Conservation (phyloP, 441 rosid species). For the Pelargonium australe region DNA sequence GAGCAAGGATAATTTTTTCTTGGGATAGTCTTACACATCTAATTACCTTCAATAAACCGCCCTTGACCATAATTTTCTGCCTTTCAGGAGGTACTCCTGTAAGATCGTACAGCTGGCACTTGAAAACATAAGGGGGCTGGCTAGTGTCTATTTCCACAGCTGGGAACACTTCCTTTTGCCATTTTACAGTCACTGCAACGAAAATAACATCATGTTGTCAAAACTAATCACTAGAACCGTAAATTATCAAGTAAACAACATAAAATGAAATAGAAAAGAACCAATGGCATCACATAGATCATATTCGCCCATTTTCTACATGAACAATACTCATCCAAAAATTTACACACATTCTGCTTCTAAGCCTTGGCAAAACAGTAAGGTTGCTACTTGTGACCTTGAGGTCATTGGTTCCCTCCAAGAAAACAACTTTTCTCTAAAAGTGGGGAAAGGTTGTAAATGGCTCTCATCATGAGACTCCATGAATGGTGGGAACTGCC, state of each 20-base stretch:
- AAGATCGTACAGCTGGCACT: slow-evolving; percentile 80
- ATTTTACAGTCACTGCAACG: slow-evolving; percentile 73
- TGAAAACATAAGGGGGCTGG: slow-evolving; percentile 80
- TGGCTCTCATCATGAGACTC: no score
- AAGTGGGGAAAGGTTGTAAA: no score
- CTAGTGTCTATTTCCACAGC: slow-evolving; percentile 68
- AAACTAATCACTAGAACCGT: neutral
- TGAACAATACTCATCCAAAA: neutral
- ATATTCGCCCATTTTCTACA: neutral
- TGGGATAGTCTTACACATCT: neutral
- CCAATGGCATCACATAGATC: neutral
- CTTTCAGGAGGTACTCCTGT: slow-evolving; percentile 96
- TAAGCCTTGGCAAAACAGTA: no score
- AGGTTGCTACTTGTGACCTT: no score
- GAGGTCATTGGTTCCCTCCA: no score
- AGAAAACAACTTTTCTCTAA: no score
- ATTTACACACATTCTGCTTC: neutral
- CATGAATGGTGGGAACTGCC: no score
- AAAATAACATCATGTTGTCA: neutral
- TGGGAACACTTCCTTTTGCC: slow-evolving; percentile 86
- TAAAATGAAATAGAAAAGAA: neutral
- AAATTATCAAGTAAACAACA: neutral
- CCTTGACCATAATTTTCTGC: slow-evolving; percentile 98
- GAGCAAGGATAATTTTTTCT: neutral
- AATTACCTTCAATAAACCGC: slow-evolving; percentile 82